Conservation (phyloP, 306 rosid species). For the Glycine soja region DNA sequence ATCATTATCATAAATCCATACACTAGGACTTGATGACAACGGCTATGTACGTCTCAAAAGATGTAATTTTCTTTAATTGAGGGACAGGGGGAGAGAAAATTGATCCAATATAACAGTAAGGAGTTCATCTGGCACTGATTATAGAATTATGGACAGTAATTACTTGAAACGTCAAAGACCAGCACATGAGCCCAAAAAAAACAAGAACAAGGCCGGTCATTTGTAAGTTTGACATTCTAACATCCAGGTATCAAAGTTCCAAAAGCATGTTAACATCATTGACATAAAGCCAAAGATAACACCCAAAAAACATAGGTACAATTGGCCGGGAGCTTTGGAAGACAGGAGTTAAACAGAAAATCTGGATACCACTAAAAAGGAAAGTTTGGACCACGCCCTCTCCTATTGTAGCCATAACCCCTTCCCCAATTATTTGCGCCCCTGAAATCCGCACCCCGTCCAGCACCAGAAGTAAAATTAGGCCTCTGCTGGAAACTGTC, state of each 20-base stretch:
- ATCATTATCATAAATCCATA: constrained; percentile 15
- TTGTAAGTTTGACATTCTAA: constrained; percentile 39
- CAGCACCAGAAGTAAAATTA: constrained; percentile 53
- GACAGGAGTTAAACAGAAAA: constrained; percentile 27
- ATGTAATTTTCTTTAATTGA: background rate
- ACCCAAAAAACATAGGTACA: constrained; percentile 36
- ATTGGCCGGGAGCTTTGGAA: constrained; percentile 29
- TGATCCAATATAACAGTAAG: background rate
- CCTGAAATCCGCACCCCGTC: constrained; percentile 54
- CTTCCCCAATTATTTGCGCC: constrained; percentile 60
- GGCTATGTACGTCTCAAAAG: background rate
- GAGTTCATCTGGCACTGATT: constrained; percentile 29
- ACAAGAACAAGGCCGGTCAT: constrained; percentile 52
- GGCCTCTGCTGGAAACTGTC: constrained; percentile 64
- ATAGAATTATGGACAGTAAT: constrained; percentile 39
- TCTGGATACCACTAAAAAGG: constrained; percentile 48
- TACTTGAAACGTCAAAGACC: constrained; percentile 42
- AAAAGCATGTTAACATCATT: constrained; percentile 40
- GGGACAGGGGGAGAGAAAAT: background rate
- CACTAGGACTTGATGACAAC: constrained; percentile 14
- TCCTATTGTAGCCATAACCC: constrained; percentile 60
- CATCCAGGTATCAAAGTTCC: constrained; percentile 17
- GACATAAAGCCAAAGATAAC: constrained; percentile 36
- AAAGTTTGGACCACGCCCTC: constrained; percentile 56
- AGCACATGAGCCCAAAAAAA: constrained; percentile 51